Evolutionary conservation across 1,284 basidiomycete genomes (phyloP).

Genomic region (Marasmius tenuissimus): DNA sequence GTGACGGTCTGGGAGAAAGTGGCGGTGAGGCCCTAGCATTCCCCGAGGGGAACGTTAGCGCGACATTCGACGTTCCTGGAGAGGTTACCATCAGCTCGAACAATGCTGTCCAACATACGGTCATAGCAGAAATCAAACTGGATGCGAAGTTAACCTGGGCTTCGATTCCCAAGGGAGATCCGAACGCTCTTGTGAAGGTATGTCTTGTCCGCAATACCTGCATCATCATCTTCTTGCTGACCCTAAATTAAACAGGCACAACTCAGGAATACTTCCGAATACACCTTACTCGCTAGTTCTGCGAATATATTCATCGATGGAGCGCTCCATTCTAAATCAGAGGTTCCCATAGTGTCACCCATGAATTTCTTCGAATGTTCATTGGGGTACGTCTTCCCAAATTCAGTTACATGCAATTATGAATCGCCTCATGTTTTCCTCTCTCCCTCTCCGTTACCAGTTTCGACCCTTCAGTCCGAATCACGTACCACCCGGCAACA

Average conservation of each 20-base stretch:
- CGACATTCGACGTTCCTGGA: neutral
- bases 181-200: neutral
- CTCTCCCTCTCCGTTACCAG: neutral
- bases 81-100: neutral
- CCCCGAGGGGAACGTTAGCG: neutral
- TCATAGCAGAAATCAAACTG: neutral
- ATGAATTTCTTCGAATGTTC: neutral
- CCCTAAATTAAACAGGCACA: neutral
- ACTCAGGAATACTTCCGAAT: neutral
- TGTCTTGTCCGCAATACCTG: neutral
- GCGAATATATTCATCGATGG: neutral
- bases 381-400: neutral
- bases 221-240: neutral
- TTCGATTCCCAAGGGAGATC: neutral
- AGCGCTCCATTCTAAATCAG: neutral
- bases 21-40: neutral
- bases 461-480: neutral
- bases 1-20: neutral
- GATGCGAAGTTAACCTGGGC: neutral
- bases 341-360: neutral
- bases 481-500: neutral
- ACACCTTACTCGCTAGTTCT: neutral
- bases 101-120: neutral
- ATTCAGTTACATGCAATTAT: neutral
- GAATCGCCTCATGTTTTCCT: neutral